These are phyloP conservation scores for Glonium stellatum DNA, from an alignment of 495 filamentous ascomycete genomes.

Conservation along the genomic window DNA sequence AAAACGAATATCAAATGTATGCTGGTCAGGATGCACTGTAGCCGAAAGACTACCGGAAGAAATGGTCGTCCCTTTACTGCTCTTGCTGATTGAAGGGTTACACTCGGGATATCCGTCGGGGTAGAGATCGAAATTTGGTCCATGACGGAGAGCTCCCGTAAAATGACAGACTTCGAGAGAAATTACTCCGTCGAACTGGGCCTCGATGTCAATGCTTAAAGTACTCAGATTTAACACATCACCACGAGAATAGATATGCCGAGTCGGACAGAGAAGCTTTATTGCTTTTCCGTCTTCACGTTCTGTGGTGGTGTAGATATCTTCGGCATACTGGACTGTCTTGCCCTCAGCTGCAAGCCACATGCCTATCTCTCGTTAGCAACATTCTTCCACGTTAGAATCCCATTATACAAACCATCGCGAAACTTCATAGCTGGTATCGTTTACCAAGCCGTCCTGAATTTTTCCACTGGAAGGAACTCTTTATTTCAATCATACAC, in stretches of 20 bases:
- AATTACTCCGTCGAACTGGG: conserved; percentile 28
- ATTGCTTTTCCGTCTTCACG: conserved; percentile 17
- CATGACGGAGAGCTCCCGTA: conserved; percentile 49
- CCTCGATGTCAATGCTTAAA: conserved; percentile 25
- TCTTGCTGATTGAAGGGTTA: conserved; percentile 44
- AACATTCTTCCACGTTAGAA: not conserved
- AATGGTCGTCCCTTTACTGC: conserved; percentile 46
- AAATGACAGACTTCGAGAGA: conserved; percentile 48
- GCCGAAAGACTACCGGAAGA: conserved; percentile 47
- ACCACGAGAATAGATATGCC: conserved; percentile 26
- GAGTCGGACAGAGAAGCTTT: conserved; percentile 22
- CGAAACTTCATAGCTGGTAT: conserved; percentile 23
- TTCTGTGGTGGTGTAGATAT: conserved; percentile 20
- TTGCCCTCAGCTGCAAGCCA: conserved; percentile 22
- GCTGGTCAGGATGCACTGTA: conserved; percentile 12
- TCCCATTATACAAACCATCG: conserved; percentile 21
- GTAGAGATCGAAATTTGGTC: conserved; percentile 59
- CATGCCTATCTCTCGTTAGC: conserved; percentile 21
- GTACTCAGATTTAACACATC: conserved; percentile 30
- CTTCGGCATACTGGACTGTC: conserved; percentile 28
- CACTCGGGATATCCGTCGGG: conserved; percentile 44
- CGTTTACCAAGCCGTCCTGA: not conserved
- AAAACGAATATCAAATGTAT: conserved; percentile 24
- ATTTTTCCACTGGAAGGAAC: not conserved
- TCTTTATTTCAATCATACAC: not conserved